A percentile compares a stretch with the other conserved stretches of the same genome.
These are phyloP conservation scores for Tulasnella sp. DNA, from an alignment of 768 basidiomycete genomes.

Conservation along the genomic window DNA sequence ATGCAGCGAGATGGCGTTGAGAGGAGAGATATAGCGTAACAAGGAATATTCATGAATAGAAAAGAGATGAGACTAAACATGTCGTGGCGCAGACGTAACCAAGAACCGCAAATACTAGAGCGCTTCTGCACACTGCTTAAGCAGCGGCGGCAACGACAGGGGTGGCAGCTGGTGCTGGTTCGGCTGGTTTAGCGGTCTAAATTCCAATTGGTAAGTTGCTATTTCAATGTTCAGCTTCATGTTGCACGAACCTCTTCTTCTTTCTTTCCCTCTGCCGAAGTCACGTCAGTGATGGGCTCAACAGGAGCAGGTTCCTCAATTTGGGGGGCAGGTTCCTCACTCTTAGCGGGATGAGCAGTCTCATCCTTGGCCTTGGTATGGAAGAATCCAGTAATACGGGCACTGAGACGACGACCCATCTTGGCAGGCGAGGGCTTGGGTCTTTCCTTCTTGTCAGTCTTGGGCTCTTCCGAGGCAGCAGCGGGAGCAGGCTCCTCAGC, in stretches of 20 bases:
- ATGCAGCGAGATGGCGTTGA: too few relatives aligned
- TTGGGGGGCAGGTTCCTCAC: slow-evolving; percentile 79
- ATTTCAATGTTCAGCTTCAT: too few relatives aligned
- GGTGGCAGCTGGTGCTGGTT: slow-evolving; percentile 41
- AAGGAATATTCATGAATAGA: too few relatives aligned
- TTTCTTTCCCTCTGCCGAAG: slow-evolving; percentile 27
- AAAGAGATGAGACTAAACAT: too few relatives aligned
- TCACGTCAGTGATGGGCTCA: slow-evolving; percentile 51
- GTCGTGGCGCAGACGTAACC: too few relatives aligned
- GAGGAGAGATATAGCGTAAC: too few relatives aligned
- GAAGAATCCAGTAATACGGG: slow-evolving; percentile 73
- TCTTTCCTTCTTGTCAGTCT: slow-evolving; percentile 43
- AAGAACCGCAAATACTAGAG: too few relatives aligned
- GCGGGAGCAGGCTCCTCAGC: slow-evolving; percentile 35
- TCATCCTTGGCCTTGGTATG: slow-evolving; percentile 54
- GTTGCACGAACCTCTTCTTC: slow-evolving; percentile 26
- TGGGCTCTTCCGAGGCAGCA: slow-evolving; percentile 25
- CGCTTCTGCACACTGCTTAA: too few relatives aligned
- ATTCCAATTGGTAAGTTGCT: slow-evolving; percentile 17
- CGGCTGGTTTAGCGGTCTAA: slow-evolving; percentile 26
- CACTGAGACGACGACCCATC: slow-evolving; percentile 70
- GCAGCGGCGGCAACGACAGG: slow-evolving; percentile 70
- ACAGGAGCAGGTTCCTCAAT: slow-evolving; percentile 73
- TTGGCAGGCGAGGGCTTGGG: slow-evolving; percentile 34
- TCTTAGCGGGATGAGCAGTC: slow-evolving; percentile 72